These are phyloP conservation scores for Lunularia cruciata DNA, from an alignment of 225 moss, liverwort and hornwort genomes.

Conservation along the genomic window DNA sequence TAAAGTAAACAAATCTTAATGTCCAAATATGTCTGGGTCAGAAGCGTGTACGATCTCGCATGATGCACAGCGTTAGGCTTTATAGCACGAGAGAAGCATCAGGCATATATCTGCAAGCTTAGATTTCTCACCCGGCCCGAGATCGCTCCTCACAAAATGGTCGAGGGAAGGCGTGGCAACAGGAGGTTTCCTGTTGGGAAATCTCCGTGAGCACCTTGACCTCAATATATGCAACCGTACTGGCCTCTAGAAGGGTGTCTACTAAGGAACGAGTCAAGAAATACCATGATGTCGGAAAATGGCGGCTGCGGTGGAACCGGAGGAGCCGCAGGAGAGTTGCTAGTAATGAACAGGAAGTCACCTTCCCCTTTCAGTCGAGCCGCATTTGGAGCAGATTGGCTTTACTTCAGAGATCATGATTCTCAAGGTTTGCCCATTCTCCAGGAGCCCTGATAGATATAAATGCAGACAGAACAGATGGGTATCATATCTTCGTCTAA, in stretches of 20 bases:
- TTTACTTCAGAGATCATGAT: background rate
- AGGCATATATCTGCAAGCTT: no score
- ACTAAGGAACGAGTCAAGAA: background rate
- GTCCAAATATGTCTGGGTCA: no score
- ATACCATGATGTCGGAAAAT: conserved; percentile 3
- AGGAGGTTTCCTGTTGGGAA: conserved; percentile 1
- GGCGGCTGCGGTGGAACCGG: conserved; percentile 9
- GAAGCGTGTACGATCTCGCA: no score
- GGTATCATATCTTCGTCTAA: background rate
- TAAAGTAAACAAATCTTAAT: no score
- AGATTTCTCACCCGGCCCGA: no score
- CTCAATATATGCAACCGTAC: background rate
- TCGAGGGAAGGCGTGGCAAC: no score
- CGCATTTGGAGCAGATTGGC: background rate
- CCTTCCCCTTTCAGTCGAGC: conserved; percentile 1
- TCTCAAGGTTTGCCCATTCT: background rate
- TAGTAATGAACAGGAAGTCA: conserved; percentile 12
- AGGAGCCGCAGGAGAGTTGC: conserved; percentile 3
- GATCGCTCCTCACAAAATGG: no score
- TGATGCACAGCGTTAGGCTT: no score
- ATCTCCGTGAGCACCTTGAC: background rate
- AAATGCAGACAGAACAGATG: background rate
- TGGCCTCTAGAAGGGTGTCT: background rate
- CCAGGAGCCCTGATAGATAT: background rate
- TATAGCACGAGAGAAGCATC: no score